Conservation (phyloP, 1,139 yeast species). For the Hyphopichia pseudoburtonii region DNA sequence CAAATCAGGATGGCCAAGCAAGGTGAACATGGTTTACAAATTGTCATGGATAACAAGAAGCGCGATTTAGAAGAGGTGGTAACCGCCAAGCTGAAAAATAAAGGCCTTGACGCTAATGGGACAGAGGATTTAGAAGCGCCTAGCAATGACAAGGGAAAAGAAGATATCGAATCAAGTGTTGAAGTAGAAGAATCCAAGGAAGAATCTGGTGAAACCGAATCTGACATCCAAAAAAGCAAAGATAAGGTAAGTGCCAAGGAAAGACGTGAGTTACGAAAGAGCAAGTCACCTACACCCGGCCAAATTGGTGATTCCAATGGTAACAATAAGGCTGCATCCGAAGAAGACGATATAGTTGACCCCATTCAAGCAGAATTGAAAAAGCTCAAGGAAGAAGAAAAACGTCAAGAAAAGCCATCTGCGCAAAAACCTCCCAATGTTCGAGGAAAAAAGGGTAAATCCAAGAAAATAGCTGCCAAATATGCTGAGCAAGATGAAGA, state of each 20-base stretch:
- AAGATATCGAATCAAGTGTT: constrained; percentile 10
- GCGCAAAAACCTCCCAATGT: constrained; percentile 37
- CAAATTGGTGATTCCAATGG: no score
- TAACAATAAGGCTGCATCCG: no score
- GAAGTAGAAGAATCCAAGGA: constrained; percentile 8
- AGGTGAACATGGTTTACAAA: constrained; percentile 47
- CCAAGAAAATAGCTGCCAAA: constrained; percentile 78
- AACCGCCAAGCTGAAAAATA: constrained; percentile 10
- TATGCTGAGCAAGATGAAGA: constrained; percentile 93
- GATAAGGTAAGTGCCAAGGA: constrained; percentile 10
- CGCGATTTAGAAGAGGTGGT: constrained; percentile 25
- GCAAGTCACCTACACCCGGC: constrained; percentile 4
- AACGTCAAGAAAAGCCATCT: constrained; percentile 6
- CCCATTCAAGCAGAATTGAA: constrained; percentile 13
- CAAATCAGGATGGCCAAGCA: constrained; percentile 37
- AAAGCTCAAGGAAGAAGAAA: constrained; percentile 9
- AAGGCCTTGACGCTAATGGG: constrained; percentile 7
- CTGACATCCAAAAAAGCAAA: constrained; percentile 2
- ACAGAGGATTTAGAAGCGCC: constrained; percentile 9
- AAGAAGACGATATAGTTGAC: constrained; percentile 12
- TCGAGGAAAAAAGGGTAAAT: constrained; percentile 82
- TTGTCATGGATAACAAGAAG: constrained; percentile 39
- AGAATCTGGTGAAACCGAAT: constrained; percentile 4
- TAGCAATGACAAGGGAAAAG: constrained; percentile 10
- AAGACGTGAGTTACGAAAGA: constrained; percentile 7